These are phyloP conservation scores for Calonectria multiphialidica DNA, from an alignment of 2,329 filamentous ascomycete species.

Conservation along the genomic window DNA sequence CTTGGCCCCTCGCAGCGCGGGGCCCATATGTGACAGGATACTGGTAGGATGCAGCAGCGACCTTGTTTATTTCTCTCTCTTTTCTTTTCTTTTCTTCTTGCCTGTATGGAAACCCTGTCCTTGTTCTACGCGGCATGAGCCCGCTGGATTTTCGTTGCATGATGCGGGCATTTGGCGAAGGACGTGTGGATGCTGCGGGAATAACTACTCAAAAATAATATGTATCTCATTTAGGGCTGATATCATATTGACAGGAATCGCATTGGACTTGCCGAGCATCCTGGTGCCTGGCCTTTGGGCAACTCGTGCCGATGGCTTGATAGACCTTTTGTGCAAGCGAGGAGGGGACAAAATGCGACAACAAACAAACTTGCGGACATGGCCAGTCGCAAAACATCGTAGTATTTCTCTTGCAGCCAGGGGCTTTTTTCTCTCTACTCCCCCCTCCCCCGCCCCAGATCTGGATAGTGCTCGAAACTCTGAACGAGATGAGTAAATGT, in stretches of 20 bases:
- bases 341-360: background rate
- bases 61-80: no score
- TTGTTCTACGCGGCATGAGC: background rate
- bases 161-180: background rate
- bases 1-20: constrained; percentile 6
- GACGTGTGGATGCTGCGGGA: background rate
- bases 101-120: constrained; percentile 10
- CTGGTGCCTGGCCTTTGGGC: background rate
- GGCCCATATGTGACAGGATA: constrained; percentile 17
- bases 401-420: no score
- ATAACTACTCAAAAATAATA: background rate
- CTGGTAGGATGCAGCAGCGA: background rate
- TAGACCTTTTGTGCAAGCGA: background rate
- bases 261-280: background rate
- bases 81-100: background rate
- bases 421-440: no score
- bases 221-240: background rate
- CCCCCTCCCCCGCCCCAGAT: background rate
- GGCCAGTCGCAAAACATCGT: background rate
- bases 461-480: background rate
- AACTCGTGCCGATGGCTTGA: background rate
- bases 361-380: background rate
- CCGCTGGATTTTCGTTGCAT: background rate
- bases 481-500: background rate
- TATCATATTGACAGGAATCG: background rate